These are phyloP conservation scores for Spathaspora arborariae DNA, from an alignment of 805 yeast genomes.

Conservation along the genomic window DNA sequence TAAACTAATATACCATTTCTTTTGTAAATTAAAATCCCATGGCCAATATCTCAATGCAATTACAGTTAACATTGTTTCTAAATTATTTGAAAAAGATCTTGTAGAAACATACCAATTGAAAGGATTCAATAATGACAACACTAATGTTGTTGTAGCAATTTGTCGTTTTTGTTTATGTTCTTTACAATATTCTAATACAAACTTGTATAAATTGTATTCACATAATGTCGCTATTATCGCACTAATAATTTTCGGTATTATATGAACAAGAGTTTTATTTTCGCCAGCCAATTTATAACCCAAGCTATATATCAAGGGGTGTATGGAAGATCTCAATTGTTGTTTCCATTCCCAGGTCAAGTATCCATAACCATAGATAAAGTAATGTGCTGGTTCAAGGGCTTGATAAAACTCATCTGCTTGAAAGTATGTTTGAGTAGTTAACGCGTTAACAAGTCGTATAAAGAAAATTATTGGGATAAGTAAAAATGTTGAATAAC, in stretches of 20 bases:
- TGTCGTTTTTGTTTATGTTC: slow-evolving; percentile 12
- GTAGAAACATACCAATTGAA: slow-evolving; percentile 82
- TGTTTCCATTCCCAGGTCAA: slow-evolving; percentile 93
- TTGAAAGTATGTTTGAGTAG: slow-evolving; percentile 77
- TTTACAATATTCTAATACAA: slow-evolving; percentile 38
- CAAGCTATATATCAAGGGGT: slow-evolving; percentile 67
- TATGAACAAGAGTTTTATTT: slow-evolving; percentile 33
- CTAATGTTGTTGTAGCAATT: slow-evolving; percentile 41
- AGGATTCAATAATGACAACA: slow-evolving; percentile 55
- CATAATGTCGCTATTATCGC: slow-evolving; percentile 68
- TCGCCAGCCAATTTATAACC: slow-evolving; percentile 28
- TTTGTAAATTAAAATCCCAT: slow-evolving; percentile 36
- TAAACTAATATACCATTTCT: slow-evolving; percentile 10
- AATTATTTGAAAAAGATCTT: slow-evolving; percentile 80
- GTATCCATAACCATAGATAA: slow-evolving; percentile 75
- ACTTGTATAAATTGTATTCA: slow-evolving; percentile 55
- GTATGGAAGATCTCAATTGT: slow-evolving; percentile 71
- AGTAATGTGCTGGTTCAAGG: slow-evolving; percentile 82
- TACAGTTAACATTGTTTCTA: slow-evolving; percentile 71
- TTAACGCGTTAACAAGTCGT: slow-evolving; percentile 54
- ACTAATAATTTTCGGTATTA: slow-evolving; percentile 64
- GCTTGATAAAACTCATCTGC: slow-evolving; percentile 96
- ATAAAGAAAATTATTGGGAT: slow-evolving; percentile 5
- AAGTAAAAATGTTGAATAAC: neutral
- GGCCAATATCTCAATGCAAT: slow-evolving; percentile 72